phyloP scores from a whole-genome alignment of 805 yeast genomes.

The Brettanomyces nanus region DNA sequence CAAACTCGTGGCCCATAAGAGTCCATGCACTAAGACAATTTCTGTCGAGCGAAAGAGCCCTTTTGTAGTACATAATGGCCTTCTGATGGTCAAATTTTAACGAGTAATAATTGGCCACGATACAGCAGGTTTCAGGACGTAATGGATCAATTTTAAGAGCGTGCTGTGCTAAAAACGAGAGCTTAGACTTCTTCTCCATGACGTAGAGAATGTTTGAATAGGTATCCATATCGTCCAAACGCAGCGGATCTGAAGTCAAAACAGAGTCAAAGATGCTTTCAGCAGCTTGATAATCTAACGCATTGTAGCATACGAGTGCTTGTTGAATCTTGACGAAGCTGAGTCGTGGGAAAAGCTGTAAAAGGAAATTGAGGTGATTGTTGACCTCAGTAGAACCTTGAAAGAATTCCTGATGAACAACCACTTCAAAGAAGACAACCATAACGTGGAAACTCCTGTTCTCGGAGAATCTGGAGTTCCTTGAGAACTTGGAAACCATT shows the following conservation, averaged over 20 bases:
- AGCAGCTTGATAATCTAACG: slow-evolving; percentile 76
- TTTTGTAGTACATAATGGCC: slow-evolving; percentile 84
- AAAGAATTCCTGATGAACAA: slow-evolving; percentile 68
- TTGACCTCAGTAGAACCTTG: slow-evolving; percentile 51
- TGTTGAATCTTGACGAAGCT: slow-evolving; percentile 70
- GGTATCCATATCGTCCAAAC: slow-evolving; percentile 85
- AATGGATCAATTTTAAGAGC: slow-evolving; percentile 77
- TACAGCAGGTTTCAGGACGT: slow-evolving; percentile 91
- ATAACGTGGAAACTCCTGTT: slow-evolving; percentile 21
- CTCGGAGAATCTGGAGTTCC: slow-evolving; percentile 27
- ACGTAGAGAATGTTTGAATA: slow-evolving; percentile 94
- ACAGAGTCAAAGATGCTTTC: slow-evolving; percentile 74
- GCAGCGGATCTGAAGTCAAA: slow-evolving; percentile 64
- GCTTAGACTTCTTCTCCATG: slow-evolving; percentile 78
- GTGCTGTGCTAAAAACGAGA: slow-evolving; percentile 80
- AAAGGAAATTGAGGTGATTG: slow-evolving; percentile 40
- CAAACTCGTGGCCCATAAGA: slow-evolving; percentile 97
- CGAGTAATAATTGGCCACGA: slow-evolving; percentile 88
- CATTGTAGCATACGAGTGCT: slow-evolving; percentile 75
- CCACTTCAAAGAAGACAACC: slow-evolving; percentile 51
- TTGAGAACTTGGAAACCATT: slow-evolving; percentile 30
- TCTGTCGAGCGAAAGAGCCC: slow-evolving; percentile 77
- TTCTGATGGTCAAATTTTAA: slow-evolving; percentile 89
- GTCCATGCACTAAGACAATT: slow-evolving; percentile 93
- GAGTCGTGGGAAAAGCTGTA: slow-evolving; percentile 60